Base-by-base conservation (phyloP, 495 filamentous ascomycete genomes). In the Polyplosphaeria fusca region DNA sequence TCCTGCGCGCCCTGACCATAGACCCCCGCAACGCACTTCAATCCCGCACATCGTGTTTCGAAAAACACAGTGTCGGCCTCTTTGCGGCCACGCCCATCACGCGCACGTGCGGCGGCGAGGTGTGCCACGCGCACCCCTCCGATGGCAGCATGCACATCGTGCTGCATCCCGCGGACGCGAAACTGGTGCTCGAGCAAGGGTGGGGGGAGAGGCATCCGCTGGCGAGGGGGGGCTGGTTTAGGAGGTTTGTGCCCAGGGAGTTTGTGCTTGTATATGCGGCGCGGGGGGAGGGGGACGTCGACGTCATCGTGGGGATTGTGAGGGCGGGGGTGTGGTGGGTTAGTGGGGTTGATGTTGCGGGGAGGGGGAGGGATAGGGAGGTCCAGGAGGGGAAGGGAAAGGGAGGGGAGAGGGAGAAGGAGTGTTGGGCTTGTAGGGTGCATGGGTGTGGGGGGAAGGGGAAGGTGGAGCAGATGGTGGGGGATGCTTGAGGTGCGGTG, bases 161-260 rank as follows among this genome's bases (percentile, higher is more conserved):
- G 13, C 72, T 95, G 20, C 82, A 91, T 52, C 88, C 88, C 1
- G 81, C 85, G 24, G 91, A 96, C 70, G 87, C 86, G 40, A 82
- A 77, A 66, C 77, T 84, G 60, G 77, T 95, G 18, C 73, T 95
- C 28, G 83, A 90, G 54, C 82, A 81, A 39, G 87, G 89, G 18
- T 95, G 89, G 89, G 91, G 87, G n/a, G 81, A 95, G 70, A 76
- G 89, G n/a, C 89, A 95, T 70, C 87, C 87, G 1, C 76, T 95
- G 56, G 83, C 87, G 2, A 82, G 83, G 55, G 80, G 76, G 22
- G 77, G 77, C 9, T 73, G 70, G 69, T 73, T 75, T 60, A 65
- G 74, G 53, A 63, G 75, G 52, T 88, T 79, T 60, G 77, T 81
- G 47, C 86, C 88, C 1, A 68, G 70, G 11, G 85, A 85, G 26